These are phyloP conservation scores for Pythium monospermum DNA, from an alignment of 352 stramenopile species.

Conservation along the genomic window DNA sequence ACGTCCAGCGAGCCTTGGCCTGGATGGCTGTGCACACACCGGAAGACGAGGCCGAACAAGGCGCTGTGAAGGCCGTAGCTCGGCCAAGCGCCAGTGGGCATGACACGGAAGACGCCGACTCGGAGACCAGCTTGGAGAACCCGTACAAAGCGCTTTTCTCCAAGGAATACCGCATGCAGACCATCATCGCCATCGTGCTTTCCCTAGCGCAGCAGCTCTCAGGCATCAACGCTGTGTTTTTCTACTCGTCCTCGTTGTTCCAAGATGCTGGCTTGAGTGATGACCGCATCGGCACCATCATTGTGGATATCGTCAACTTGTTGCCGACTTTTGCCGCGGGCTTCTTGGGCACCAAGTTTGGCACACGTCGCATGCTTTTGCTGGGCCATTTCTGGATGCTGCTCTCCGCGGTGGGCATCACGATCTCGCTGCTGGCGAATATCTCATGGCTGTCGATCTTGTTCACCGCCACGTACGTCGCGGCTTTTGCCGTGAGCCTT, in stretches of 20 bases:
- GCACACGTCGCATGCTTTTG: constrained; percentile 47
- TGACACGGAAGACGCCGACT: background rate
- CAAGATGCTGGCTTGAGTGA: constrained; percentile 49
- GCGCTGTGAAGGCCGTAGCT: background rate
- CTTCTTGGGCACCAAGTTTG: constrained; percentile 31
- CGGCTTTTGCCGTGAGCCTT: constrained; percentile 35
- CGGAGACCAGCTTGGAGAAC: constrained; percentile 1
- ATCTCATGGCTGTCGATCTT: constrained; percentile 36
- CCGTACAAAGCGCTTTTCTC: constrained; percentile 17
- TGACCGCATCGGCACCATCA: constrained; percentile 44
- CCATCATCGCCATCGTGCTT: constrained; percentile 44
- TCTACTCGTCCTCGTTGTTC: constrained; percentile 65
- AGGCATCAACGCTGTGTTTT: constrained; percentile 66
- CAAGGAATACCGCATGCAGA: constrained; percentile 25
- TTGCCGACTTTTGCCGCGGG: constrained; percentile 44
- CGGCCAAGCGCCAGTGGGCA: constrained; percentile 1
- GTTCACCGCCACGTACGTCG: constrained; percentile 46
- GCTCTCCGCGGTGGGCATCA: constrained; percentile 13
- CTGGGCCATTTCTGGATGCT: constrained; percentile 39
- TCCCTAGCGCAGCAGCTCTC: constrained; percentile 43
- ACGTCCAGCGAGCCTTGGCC: constrained; percentile 17
- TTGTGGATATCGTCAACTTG: constrained; percentile 51
- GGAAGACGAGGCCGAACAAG: constrained; percentile 10
- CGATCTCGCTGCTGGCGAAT: constrained; percentile 34
- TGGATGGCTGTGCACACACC: constrained; percentile 12